A percentile compares a stretch with the other conserved stretches of the same genome.
phyloP scores from a whole-genome alignment of 768 basidiomycete species.

The Sporobolomyces pararoseus region DNA sequence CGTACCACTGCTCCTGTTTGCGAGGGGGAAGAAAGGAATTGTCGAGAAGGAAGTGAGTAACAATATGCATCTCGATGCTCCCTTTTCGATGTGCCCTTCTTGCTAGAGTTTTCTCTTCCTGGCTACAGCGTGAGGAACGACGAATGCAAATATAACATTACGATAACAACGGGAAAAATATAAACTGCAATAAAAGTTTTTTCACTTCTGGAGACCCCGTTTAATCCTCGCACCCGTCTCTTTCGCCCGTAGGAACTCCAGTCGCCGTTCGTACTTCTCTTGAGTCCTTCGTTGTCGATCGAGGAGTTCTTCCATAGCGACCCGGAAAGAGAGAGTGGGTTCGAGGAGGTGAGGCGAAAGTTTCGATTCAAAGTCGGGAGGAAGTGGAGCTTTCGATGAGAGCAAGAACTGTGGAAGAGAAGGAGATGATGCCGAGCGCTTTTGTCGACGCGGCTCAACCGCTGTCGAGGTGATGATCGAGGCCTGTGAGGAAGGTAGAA shows the following conservation, averaged over 20 bases:
- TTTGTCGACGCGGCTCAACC: too few species aligned
- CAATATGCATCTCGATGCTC: too few species aligned
- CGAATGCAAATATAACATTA: not conserved
- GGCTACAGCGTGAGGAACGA: too few species aligned
- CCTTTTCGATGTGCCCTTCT: too few species aligned
- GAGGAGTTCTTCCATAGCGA: not conserved
- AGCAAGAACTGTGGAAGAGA: not conserved
- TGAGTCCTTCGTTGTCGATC: conserved; percentile 11
- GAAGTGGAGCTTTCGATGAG: not conserved
- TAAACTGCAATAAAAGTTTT: conserved; percentile 1
- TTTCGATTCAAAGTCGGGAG: not conserved
- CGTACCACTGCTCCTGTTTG: too few species aligned
- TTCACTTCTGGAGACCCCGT: conserved; percentile 7
- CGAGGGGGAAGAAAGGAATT: too few species aligned
- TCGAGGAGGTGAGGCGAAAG: conserved; percentile 1
- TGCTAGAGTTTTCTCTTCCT: too few species aligned
- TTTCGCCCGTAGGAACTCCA: conserved; percentile 18
- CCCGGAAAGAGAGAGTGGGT: not conserved
- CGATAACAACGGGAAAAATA: not conserved
- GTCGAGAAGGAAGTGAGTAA: too few species aligned
- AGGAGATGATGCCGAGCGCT: not conserved
- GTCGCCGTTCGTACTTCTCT: conserved; percentile 20
- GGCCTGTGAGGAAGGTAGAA: not conserved
- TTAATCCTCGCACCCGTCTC: conserved; percentile 18
- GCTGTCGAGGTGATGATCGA: not conserved